Percentiles rank a stretch among this genome's conserved stretches.
These are phyloP conservation scores for Aechmea fasciata DNA, from an alignment of 176 grass and related monocot genomes.

Conservation along the genomic window DNA sequence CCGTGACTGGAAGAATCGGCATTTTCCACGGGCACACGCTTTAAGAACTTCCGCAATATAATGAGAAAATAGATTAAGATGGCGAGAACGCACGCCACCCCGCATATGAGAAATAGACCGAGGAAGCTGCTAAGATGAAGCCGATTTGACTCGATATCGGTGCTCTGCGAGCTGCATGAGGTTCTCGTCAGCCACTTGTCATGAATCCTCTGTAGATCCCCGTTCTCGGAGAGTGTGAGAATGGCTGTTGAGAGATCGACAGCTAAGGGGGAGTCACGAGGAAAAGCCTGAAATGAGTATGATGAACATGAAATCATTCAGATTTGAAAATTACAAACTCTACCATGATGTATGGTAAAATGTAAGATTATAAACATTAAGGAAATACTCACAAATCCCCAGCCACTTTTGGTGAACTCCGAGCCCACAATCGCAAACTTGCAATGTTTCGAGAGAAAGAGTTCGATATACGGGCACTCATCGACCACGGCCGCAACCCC, in stretches of 20 bases:
- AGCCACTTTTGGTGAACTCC: slow-evolving; percentile 73
- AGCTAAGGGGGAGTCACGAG: slow-evolving; percentile 52
- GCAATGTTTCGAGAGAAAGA: slow-evolving; percentile 39
- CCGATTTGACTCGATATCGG: slow-evolving; percentile 29
- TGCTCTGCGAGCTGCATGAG: slow-evolving; percentile 3
- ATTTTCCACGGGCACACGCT: slow-evolving; percentile 16
- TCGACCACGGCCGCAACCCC: slow-evolving; percentile 69
- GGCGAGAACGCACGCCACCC: slow-evolving; percentile 45
- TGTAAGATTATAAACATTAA: no score
- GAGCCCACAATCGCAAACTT: slow-evolving; percentile 52
- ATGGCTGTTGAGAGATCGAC: slow-evolving; percentile 74
- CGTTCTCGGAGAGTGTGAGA: slow-evolving; percentile 73
- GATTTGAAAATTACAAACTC: neutral
- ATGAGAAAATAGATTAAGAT: slow-evolving; percentile 43
- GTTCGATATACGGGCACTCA: slow-evolving; percentile 46
- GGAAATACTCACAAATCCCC: slow-evolving; percentile 65
- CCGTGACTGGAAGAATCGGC: neutral
- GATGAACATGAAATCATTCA: neutral
- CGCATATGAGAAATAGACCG: slow-evolving; percentile 65
- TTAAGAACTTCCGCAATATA: slow-evolving; percentile 34
- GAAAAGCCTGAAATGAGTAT: slow-evolving; percentile 43
- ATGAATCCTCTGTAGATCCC: slow-evolving; percentile 67
- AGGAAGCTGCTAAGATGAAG: slow-evolving; percentile 65
- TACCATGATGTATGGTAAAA: no score
- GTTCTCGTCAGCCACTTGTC: slow-evolving; percentile 59